Conservation (phyloP, 805 yeast genomes). For the Phaffomyces opuntiae region DNA sequence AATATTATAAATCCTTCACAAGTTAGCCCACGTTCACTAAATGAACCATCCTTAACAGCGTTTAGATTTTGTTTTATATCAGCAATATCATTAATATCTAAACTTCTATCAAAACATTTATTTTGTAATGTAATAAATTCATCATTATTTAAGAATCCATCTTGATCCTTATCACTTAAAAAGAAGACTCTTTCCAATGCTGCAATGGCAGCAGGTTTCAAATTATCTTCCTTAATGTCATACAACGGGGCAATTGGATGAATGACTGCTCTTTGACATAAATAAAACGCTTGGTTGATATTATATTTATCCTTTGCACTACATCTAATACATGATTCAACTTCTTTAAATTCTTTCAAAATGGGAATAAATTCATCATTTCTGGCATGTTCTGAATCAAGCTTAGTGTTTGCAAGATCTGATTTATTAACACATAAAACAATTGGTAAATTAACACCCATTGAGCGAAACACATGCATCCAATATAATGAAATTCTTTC, state of each 20-base stretch:
- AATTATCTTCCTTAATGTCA: conserved; percentile 80
- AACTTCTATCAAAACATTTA: conserved; percentile 62
- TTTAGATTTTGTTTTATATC: conserved; percentile 34
- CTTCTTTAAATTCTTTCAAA: conserved; percentile 85
- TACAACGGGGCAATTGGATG: conserved; percentile 90
- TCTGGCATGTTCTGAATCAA: conserved; percentile 40
- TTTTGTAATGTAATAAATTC: conserved; percentile 68
- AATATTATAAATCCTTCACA: conserved; percentile 69
- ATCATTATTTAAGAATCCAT: conserved; percentile 64
- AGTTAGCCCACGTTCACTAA: conserved; percentile 48
- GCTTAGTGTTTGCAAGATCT: conserved; percentile 33
- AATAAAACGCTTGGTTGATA: conserved; percentile 85
- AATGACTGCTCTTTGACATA: conserved; percentile 89
- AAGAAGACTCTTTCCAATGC: conserved; percentile 81
- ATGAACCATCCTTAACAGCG: conserved; percentile 25
- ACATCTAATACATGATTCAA: conserved; percentile 84
- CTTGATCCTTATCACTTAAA: conserved; percentile 85
- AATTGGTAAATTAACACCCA: conserved; percentile 93
- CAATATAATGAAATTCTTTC: conserved; percentile 88
- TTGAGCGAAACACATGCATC: conserved; percentile 87
- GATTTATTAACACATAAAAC: conserved; percentile 82
- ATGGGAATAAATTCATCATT: conserved; percentile 82
- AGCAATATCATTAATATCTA: conserved; percentile 44
- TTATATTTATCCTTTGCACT: conserved; percentile 81
- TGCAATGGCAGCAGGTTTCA: conserved; percentile 68